phyloP scores from a whole-genome alignment of 2,329 filamentous ascomycete genomes.

The Fusarium equiseti region DNA sequence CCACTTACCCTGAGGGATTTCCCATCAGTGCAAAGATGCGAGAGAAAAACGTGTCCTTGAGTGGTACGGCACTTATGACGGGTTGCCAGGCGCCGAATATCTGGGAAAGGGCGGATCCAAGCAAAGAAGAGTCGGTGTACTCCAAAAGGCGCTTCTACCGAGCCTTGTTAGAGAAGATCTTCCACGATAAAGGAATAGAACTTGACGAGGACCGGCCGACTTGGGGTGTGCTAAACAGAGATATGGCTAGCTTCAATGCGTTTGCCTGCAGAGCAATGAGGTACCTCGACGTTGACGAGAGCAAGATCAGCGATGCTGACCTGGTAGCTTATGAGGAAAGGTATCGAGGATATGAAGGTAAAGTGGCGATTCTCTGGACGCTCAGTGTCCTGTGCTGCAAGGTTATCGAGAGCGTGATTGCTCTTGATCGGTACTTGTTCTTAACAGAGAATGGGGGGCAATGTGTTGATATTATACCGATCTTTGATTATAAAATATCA shows the following conservation, averaged over 20 bases:
- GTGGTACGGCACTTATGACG: neutral
- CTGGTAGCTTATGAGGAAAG: neutral
- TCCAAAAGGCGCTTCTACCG: slow-evolving; percentile 1
- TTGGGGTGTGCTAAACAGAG: neutral
- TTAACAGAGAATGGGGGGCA: neutral
- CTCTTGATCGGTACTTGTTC: neutral
- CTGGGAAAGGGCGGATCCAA: neutral
- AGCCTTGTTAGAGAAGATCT: neutral
- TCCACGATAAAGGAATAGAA: neutral
- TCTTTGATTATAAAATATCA: neutral
- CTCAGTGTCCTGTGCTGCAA: neutral
- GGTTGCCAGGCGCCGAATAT: neutral
- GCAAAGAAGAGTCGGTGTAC: neutral
- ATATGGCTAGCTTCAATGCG: neutral
- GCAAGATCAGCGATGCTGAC: neutral
- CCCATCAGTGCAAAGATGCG: neutral
- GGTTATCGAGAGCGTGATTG: neutral
- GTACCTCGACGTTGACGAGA: neutral
- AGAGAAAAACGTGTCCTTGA: neutral
- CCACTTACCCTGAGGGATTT: neutral
- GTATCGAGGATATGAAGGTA: neutral
- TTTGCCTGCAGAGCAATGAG: neutral
- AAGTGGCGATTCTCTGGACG: neutral
- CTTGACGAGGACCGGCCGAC: neutral
- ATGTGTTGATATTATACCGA: neutral